Base-by-base conservation (phyloP, 2,329 filamentous ascomycete genomes). In the Arthroderma sp. region DNA sequence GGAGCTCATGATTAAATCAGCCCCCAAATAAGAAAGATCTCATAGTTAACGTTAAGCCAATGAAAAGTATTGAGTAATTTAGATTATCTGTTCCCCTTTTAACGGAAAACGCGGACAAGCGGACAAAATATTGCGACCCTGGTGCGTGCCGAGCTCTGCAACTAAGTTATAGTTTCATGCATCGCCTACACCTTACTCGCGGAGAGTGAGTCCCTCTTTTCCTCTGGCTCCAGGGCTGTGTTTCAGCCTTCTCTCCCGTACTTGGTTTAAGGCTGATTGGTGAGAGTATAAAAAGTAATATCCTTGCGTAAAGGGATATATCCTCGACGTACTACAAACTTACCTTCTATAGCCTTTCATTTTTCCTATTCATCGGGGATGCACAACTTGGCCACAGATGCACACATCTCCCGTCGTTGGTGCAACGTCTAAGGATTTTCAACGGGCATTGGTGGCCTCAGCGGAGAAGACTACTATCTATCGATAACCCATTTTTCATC, bases 221-320 rank as follows among this genome's bases (percentile, higher is more conserved):
- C 9, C n/a, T 31, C 23, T 47, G 41, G 41, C 15, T 17, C 38
- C 41, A 25, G 41, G 41, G 41, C 41, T 11, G 8, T 51, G 47
- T 51, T 51, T 51, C 47, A 51, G 47, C 47, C 47, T 51, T 51
- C 47, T 35, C 4, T 51, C 47, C 13, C 25, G 47, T 25, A 9
- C 47, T 25, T 23, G 28, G 25, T 17, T 9, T 25, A 33, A 31
- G n/a, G 11, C 2, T 51, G 28, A 51, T 51, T 51, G 47, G 47
- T 51, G 47, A 25, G 11, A 33, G n/a, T 3, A 8, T 17, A 13
- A 25, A 38, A 8, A 31, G 47, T 31, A 51, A 51, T 31, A 51
- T 51, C 47, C 47, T 31, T 51, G 47, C 47, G n/a, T 15, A 31
- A 51, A 51, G 47, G 28, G 47, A 35, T 51, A 35, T 17, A 17